Percentiles rank a stretch among this genome's conserved stretches.
These are phyloP conservation scores for Canavalia gladiata DNA, from an alignment of 306 rosid species.

Conservation along the genomic window DNA sequence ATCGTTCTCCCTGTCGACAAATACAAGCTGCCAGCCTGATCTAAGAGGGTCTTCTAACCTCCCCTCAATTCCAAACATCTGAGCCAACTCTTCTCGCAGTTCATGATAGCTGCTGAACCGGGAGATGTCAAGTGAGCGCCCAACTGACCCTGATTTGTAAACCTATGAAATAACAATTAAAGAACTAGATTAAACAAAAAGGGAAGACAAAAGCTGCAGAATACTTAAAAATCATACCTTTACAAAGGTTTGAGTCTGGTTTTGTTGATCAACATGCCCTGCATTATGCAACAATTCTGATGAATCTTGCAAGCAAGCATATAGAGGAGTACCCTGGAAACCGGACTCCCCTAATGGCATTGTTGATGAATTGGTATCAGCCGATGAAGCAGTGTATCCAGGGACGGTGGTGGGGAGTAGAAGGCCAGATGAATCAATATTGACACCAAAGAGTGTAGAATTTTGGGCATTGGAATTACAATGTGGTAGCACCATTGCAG, in stretches of 20 bases:
- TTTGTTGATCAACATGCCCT: conserved; percentile 80
- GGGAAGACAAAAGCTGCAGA: conserved; percentile 21
- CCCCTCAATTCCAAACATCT: conserved; percentile 96
- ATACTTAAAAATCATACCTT: conserved; percentile 62
- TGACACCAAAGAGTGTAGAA: conserved; percentile 82
- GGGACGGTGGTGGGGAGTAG: conserved; percentile 77
- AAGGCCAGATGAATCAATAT: conserved; percentile 90
- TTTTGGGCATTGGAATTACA: conserved; percentile 72
- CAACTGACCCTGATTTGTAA: conserved; percentile 86
- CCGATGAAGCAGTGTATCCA: conserved; percentile 66
- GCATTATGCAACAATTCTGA: conserved; percentile 74
- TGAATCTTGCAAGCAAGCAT: conserved; percentile 76
- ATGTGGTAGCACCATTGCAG: conserved; percentile 65
- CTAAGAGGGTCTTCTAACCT: conserved; percentile 93
- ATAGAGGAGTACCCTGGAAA: conserved; percentile 68
- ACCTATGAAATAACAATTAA: conserved; percentile 66
- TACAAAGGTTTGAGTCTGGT: conserved; percentile 75
- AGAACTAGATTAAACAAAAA: conserved; percentile 20
- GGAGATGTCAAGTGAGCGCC: conserved; percentile 92
- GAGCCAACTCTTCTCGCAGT: conserved; percentile 92
- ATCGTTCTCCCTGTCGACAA: conserved; percentile 97
- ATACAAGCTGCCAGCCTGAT: conserved; percentile 99
- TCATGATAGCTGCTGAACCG: conserved; percentile 94
- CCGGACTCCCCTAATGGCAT: conserved; percentile 85
- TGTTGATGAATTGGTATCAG: conserved; percentile 69